Evolutionary conservation across 495 filamentous ascomycete genomes (phyloP).

Genomic region (Clohesyomyces aquaticus): DNA sequence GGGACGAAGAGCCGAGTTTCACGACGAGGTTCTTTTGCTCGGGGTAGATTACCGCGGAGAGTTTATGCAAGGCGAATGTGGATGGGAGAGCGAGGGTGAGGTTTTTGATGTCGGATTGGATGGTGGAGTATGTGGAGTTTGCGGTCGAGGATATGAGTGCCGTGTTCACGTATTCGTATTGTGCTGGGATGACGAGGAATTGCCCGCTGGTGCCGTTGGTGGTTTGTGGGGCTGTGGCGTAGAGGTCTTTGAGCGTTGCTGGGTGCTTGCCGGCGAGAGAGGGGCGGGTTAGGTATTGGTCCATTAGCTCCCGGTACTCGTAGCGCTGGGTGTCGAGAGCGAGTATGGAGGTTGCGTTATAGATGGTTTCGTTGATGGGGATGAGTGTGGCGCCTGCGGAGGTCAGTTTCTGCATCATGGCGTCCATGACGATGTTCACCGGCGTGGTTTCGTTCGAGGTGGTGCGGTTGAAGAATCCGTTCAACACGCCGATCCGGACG

Average conservation of each 20-base stretch:
- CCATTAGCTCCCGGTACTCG: slow-evolving; percentile 58
- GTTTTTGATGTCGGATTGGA: slow-evolving; percentile 51
- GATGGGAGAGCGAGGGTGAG: slow-evolving; percentile 53
- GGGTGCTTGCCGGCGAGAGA: slow-evolving; percentile 42
- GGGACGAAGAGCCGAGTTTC: slow-evolving; percentile 57
- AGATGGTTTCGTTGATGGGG: slow-evolving; percentile 55
- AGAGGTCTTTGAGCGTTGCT: slow-evolving; percentile 52
- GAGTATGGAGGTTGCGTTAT: slow-evolving; percentile 54
- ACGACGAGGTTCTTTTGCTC: slow-evolving; percentile 68
- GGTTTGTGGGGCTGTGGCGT: slow-evolving; percentile 36
- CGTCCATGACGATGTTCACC: slow-evolving; percentile 55
- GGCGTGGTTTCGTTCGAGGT: slow-evolving; percentile 54
- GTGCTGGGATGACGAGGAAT: slow-evolving; percentile 60
- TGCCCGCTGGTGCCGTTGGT: slow-evolving; percentile 40
- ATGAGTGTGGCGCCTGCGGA: slow-evolving; percentile 50
- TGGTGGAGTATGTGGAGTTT: slow-evolving; percentile 52
- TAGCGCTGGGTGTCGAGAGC: slow-evolving; percentile 60
- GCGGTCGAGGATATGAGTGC: slow-evolving; percentile 54
- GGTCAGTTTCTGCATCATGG: slow-evolving; percentile 44
- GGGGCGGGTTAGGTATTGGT: slow-evolving; percentile 53
- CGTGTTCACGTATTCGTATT: slow-evolving; percentile 57
- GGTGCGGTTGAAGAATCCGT: slow-evolving; percentile 56
- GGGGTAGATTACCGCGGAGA: slow-evolving; percentile 67
- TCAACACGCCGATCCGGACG: slow-evolving; percentile 52
- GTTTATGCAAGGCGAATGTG: slow-evolving; percentile 53